phyloP scores from a whole-genome alignment of 176 grass and related monocot species.

The Poa pratensis region DNA sequence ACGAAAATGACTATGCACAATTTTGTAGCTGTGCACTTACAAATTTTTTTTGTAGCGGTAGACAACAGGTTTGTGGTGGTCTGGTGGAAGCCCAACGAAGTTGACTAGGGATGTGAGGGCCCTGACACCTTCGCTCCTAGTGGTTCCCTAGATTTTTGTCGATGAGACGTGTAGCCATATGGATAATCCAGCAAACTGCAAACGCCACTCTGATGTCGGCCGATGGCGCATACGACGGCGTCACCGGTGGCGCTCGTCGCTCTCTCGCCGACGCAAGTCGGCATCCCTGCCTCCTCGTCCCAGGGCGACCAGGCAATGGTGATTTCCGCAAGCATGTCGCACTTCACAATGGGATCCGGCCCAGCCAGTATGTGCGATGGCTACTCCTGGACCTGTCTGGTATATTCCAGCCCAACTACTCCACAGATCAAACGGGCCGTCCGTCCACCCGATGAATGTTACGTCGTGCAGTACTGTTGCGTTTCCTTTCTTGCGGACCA shows the following conservation, averaged over 20 bases:
- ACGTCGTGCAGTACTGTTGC: neutral
- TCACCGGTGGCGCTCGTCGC: neutral
- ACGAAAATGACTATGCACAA: neutral
- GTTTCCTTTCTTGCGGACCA: constrained; percentile 52
- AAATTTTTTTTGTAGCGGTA: neutral
- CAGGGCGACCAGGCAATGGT: neutral
- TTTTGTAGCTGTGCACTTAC: neutral
- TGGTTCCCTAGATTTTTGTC: constrained; percentile 1
- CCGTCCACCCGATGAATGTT: neutral
- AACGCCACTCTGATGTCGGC: neutral
- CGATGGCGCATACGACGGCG: neutral
- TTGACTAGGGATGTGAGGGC: neutral
- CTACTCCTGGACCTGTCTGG: neutral
- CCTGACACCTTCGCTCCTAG: neutral
- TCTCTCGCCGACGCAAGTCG: no score
- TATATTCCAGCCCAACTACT: neutral
- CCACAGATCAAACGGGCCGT: neutral
- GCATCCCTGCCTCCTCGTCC: no score
- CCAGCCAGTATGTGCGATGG: neutral
- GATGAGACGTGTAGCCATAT: neutral
- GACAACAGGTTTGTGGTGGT: no score
- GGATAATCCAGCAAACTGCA: constrained; percentile 7
- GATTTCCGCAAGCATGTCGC: neutral
- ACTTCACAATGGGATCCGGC: neutral
- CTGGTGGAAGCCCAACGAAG: neutral